phyloP scores from a whole-genome alignment of 345 rosid species.

The Microcos paniculata region DNA sequence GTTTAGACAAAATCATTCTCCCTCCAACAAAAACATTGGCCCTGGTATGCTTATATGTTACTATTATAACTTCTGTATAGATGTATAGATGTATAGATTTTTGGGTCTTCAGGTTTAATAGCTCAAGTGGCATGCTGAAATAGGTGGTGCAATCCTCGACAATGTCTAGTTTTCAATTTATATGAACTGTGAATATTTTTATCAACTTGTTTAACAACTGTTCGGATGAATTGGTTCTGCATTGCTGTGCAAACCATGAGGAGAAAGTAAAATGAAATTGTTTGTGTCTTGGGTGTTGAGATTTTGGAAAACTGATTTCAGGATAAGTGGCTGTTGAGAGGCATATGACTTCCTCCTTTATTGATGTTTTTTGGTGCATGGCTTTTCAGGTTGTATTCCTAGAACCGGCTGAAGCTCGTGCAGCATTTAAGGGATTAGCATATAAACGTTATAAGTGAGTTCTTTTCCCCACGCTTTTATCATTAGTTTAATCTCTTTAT shows the following conservation, averaged over 20 bases:
- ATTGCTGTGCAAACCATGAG: too few relatives aligned
- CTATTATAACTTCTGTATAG: neutral
- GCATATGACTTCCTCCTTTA: neutral
- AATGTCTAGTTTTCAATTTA: too few relatives aligned
- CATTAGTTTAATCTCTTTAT: neutral
- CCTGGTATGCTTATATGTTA: slow-evolving; percentile 47
- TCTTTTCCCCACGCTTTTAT: slow-evolving; percentile 10
- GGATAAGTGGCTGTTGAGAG: neutral
- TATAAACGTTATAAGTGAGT: slow-evolving; percentile 92
- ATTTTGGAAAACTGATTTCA: neutral
- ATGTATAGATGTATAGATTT: too few relatives aligned
- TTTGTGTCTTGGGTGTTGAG: too few relatives aligned
- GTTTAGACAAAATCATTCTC: slow-evolving; percentile 72
- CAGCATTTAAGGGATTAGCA: slow-evolving; percentile 83
- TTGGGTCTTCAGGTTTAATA: neutral
- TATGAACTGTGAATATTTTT: too few relatives aligned
- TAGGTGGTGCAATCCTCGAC: too few relatives aligned
- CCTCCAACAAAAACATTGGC: slow-evolving; percentile 93
- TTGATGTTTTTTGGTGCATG: slow-evolving; percentile 15
- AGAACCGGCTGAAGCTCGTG: slow-evolving; percentile 83
- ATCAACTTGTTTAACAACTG: too few relatives aligned
- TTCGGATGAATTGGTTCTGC: too few relatives aligned
- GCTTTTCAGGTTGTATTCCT: slow-evolving; percentile 76
- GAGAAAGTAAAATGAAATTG: too few relatives aligned
- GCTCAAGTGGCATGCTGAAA: too few relatives aligned